Percentiles rank a stretch among this genome's conserved stretches.
Evolutionary conservation across 2,329 filamentous ascomycete genomes (phyloP).

Genomic region (Ophiocordyceps camponoti-leonardi): DNA sequence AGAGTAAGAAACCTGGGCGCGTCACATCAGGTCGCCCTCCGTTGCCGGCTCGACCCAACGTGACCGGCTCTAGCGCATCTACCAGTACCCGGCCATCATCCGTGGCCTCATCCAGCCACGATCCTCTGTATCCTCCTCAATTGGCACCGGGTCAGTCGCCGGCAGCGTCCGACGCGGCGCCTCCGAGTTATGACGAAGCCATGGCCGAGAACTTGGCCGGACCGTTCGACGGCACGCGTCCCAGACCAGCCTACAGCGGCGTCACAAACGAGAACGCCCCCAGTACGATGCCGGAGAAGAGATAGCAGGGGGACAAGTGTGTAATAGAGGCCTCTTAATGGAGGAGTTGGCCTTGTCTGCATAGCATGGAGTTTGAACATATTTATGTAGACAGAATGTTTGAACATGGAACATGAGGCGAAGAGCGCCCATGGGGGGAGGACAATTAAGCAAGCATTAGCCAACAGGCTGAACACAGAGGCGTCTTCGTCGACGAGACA

Average conservation of each 20-base stretch:
- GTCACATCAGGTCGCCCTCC: slow-evolving; percentile 17
- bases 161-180: slow-evolving; percentile 48
- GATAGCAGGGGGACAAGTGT: slow-evolving; percentile 6
- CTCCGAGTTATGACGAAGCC: slow-evolving; percentile 87
- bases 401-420: background rate
- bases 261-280: slow-evolving; percentile 44
- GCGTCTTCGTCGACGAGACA: no score
- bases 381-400: background rate
- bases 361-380: background rate
- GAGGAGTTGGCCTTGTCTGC: background rate
- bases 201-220: slow-evolving; percentile 58
- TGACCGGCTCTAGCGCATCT: slow-evolving; percentile 6
- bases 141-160: slow-evolving; percentile 25
- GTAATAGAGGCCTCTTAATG: background rate
- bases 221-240: slow-evolving; percentile 43
- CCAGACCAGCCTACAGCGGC: slow-evolving; percentile 51
- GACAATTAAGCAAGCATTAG: background rate
- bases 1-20: slow-evolving; percentile 19
- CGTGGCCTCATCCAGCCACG: slow-evolving; percentile 15
- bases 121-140: slow-evolving; percentile 42
- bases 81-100: slow-evolving; percentile 5
- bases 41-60: slow-evolving; percentile 7
- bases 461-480: background rate
- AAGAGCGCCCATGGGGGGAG: background rate
- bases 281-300: slow-evolving; percentile 28